A percentile compares a stretch with the other conserved stretches of the same genome.
These are phyloP conservation scores for Chaetomiaceae sp. DNA, from an alignment of 2,329 filamentous ascomycete species.

Conservation along the genomic window DNA sequence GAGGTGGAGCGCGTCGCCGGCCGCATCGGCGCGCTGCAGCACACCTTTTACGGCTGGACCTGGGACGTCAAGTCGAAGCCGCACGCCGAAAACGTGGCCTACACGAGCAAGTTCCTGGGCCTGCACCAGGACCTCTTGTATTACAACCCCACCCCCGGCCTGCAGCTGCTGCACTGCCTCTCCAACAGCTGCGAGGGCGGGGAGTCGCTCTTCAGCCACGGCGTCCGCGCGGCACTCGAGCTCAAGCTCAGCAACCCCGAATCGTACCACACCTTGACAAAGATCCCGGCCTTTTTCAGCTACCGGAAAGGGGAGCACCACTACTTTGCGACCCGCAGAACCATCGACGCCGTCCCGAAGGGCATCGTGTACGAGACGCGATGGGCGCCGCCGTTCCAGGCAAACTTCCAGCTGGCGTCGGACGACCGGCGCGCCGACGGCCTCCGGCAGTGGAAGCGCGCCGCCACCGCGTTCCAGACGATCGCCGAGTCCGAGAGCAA, in stretches of 20 bases:
- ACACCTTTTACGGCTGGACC: constrained; percentile 86
- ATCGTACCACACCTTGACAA: constrained; percentile 56
- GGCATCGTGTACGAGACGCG: constrained; percentile 41
- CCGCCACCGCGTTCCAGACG: constrained; percentile 52
- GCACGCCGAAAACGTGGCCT: constrained; percentile 84
- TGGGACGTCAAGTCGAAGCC: constrained; percentile 86
- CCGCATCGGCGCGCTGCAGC: constrained; percentile 72
- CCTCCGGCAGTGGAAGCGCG: constrained; percentile 30
- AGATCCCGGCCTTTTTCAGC: constrained; percentile 59
- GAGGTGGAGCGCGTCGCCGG: constrained; percentile 65
- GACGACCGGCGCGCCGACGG: not conserved
- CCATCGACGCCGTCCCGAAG: constrained; percentile 46
- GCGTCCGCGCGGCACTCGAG: constrained; percentile 54
- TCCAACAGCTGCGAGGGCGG: constrained; percentile 76
- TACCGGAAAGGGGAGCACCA: constrained; percentile 63
- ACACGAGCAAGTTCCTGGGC: constrained; percentile 75
- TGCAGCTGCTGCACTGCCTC: constrained; percentile 87
- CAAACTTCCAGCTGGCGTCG: constrained; percentile 37
- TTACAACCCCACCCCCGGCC: constrained; percentile 69
- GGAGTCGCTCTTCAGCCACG: constrained; percentile 81
- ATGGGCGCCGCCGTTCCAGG: constrained; percentile 82
- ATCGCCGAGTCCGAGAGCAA: constrained; percentile 54
- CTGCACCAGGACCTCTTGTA: constrained; percentile 95
- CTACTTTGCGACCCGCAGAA: constrained; percentile 53
- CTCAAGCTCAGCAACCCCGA: constrained; percentile 37